Conservation (phyloP, 257 asterid genomes). For the Solanum gandarillasii region DNA sequence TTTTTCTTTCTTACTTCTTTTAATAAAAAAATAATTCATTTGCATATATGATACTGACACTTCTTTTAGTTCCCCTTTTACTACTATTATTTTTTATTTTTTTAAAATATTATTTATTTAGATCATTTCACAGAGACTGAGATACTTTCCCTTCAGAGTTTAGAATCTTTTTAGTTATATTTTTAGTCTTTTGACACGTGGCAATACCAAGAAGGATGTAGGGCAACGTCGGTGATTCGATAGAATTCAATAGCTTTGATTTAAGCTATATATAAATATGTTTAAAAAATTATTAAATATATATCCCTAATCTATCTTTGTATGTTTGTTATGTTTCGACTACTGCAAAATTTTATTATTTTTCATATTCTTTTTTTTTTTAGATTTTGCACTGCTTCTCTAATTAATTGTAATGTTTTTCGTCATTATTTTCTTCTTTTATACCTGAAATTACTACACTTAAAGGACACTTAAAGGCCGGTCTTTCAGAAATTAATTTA, state of each 20-base stretch:
- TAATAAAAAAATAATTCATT: background rate
- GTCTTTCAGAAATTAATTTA: background rate
- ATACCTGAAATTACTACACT: too few species aligned
- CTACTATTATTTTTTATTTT: background rate
- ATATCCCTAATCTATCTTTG: background rate
- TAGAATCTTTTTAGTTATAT: background rate
- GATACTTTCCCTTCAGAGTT: background rate
- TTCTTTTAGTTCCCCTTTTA: background rate
- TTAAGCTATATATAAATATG: background rate
- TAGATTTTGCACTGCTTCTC: background rate
- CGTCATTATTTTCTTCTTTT: background rate
- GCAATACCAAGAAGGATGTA: background rate
- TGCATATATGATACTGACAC: background rate
- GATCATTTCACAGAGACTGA: background rate
- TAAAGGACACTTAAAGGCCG: background rate
- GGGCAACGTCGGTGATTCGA: rapidly evolving
- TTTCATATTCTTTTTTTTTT: too few species aligned
- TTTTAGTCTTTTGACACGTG: background rate
- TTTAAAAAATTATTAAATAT: background rate
- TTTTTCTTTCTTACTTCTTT: background rate
- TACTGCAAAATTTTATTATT: too few species aligned
- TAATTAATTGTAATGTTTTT: too few species aligned
- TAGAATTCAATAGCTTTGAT: background rate
- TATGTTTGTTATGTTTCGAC: background rate
- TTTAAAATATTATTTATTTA: background rate